phyloP scores from a whole-genome alignment of 2,329 filamentous ascomycete species.

The Talaromyces sp. region DNA sequence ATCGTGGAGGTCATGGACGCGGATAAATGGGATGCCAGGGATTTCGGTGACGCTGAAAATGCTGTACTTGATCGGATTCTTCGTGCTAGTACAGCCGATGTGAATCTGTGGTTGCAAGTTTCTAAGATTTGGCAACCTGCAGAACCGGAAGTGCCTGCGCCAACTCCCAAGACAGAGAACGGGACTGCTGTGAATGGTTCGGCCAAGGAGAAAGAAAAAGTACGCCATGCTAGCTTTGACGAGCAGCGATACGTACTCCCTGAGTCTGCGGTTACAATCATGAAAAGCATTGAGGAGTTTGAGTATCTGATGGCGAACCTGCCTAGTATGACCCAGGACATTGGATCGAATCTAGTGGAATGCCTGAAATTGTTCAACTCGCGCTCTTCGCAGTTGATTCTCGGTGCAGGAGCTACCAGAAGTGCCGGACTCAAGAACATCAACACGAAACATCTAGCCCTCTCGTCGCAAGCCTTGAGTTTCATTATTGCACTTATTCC shows the following conservation, averaged over 20 bases:
- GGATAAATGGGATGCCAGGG: slow-evolving; percentile 64
- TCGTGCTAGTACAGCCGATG: slow-evolving; percentile 58
- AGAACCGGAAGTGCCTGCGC: slow-evolving; percentile 24
- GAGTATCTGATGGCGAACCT: slow-evolving; percentile 80
- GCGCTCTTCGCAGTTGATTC: slow-evolving; percentile 90
- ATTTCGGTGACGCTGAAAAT: slow-evolving; percentile 57
- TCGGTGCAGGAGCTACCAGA: slow-evolving; percentile 86
- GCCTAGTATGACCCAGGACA: slow-evolving; percentile 82
- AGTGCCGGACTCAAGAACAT: slow-evolving; percentile 94
- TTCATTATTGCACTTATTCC: slow-evolving; percentile 87
- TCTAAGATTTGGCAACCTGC: slow-evolving; percentile 53
- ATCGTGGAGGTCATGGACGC: slow-evolving; percentile 59
- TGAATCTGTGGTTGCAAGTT: slow-evolving; percentile 53
- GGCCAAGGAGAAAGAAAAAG: slow-evolving; percentile 58
- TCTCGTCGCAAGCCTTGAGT: slow-evolving; percentile 83
- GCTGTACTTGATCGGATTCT: slow-evolving; percentile 56
- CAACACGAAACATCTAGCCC: slow-evolving; percentile 88
- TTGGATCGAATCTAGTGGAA: slow-evolving; percentile 74
- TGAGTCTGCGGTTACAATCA: slow-evolving; percentile 74
- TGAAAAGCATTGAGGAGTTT: slow-evolving; percentile 78
- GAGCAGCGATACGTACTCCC: slow-evolving; percentile 83
- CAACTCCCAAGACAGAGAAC: slow-evolving; percentile 37
- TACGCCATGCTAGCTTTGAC: slow-evolving; percentile 73
- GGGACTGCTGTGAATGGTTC: slow-evolving; percentile 37
- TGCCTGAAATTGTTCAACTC: slow-evolving; percentile 95